phyloP scores from a whole-genome alignment of 768 basidiomycete species.

The Austroboletus eburneus region DNA sequence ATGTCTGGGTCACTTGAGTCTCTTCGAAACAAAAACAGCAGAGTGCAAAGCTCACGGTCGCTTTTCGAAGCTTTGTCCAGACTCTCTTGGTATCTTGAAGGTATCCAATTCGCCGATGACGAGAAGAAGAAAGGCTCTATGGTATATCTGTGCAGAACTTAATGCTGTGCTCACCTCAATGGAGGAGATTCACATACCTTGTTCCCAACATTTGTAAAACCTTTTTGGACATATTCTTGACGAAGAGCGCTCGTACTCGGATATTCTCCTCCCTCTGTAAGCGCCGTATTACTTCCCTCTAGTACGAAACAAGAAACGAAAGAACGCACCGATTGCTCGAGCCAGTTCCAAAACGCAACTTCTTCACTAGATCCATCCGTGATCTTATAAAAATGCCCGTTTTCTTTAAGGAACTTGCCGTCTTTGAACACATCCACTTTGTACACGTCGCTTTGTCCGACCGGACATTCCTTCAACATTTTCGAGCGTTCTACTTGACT shows the following conservation, averaged over 20 bases:
- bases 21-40: neutral
- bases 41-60: constrained; percentile 44
- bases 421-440: constrained; percentile 21
- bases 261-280: constrained; percentile 30
- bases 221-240: constrained; percentile 46
- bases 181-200: constrained; percentile 32
- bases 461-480: constrained; percentile 24
- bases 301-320: neutral
- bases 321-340: constrained; percentile 32
- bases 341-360: constrained; percentile 33
- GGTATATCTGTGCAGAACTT: constrained; percentile 34
- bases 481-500: constrained; percentile 27
- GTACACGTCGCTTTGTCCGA: constrained; percentile 13
- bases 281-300: neutral
- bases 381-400: neutral
- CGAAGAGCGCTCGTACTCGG: constrained; percentile 48
- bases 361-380: constrained; percentile 12
- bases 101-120: constrained; percentile 63
- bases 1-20: constrained; percentile 39
- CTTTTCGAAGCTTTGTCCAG: constrained; percentile 32
- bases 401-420: constrained; percentile 7
- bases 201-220: constrained; percentile 55
- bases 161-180: neutral
- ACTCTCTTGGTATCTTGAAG: constrained; percentile 58
- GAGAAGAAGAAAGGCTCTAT: constrained; percentile 67